Base-by-base conservation (phyloP, 148 eudicot genomes). In the Suaeda aralocaspica region DNA sequence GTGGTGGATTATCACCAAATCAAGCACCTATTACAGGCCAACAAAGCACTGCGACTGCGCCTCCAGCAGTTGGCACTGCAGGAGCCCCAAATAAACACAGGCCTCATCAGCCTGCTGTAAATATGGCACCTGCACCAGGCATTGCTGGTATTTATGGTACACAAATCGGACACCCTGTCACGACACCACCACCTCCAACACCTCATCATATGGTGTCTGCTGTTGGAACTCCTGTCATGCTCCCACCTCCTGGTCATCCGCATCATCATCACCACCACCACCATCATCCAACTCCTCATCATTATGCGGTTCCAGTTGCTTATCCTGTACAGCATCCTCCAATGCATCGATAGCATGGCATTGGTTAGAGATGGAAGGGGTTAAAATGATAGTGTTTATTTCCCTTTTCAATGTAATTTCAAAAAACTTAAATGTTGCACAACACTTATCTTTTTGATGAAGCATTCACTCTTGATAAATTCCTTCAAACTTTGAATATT, bases 321-420 rank as follows among this genome's bases (percentile, higher is more conserved):
- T 91, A 86, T 58, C 96, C 93, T 4, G 79, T 90, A 83, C 83
- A 89, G 14, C 91, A 89, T 19, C 96, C 96, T n/a, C 72, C 96
- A 13, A 84, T 88, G 88, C 92, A 88, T 72, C 86, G 87, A 77
- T 88, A 76, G 71, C 76, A 77, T 88, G 74, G 71, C 76, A 60
- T 45, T 10, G 28, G n/a, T 49, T 49, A 33, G 0, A 44, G n/a
- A n/a, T n/a, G n/a, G 14, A 24, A 60, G 65, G 18, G 16, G 2
- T 13, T 24, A 29, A 18, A n/a, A 7, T 13, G 10, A 1, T 29
- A 30, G 57, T 30, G 9, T 15, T 31, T 16, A 3, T 50, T 67
- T 67, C 70, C 57, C 30, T 67, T 67, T 50, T 51, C 59, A 30
- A 30, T 67, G 59, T 51, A 67, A 49, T 67, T 67, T 51, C 25